phyloP scores from a whole-genome alignment of 139 green algal species.

The Asterochloris erici region DNA sequence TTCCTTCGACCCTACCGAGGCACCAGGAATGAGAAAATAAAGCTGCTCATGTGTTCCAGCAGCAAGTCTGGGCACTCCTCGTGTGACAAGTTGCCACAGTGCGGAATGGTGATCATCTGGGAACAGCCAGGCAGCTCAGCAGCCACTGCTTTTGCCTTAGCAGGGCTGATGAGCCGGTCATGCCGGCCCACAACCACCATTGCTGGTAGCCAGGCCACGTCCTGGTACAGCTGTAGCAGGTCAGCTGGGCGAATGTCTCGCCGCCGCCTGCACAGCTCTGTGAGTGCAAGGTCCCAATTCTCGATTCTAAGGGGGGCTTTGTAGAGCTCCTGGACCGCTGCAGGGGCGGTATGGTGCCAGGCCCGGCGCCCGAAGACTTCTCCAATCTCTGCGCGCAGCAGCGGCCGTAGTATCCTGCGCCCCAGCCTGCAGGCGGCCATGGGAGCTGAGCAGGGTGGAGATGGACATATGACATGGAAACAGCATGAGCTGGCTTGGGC shows the following conservation, averaged over 20 bases:
- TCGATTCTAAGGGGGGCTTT: conserved; percentile 53
- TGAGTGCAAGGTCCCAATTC: conserved; percentile 64
- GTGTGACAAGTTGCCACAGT: conserved; percentile 73
- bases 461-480: too few relatives aligned
- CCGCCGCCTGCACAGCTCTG: conserved; percentile 25
- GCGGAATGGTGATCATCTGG: conserved; percentile 38
- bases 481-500: too few relatives aligned
- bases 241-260: conserved; percentile 14
- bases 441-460: too few relatives aligned
- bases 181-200: conserved; percentile 49
- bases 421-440: conserved; percentile 42
- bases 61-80: conserved; percentile 62
- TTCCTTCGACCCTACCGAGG: too few relatives aligned
- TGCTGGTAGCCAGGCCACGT: conserved; percentile 32
- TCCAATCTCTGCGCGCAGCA: conserved; percentile 67
- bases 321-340: conserved; percentile 69
- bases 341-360: conserved; percentile 53
- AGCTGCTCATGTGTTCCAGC: conserved; percentile 42
- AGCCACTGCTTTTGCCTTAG: conserved; percentile 3
- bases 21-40: conserved; percentile 13
- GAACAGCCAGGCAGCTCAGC: background rate
- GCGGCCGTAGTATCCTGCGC: conserved; percentile 59
- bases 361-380: conserved; percentile 57
- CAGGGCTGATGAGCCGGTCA: conserved; percentile 5
- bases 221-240: conserved; percentile 25